phyloP scores from a whole-genome alignment of 2,329 filamentous ascomycete genomes.

The Teratosphaeria viscida region DNA sequence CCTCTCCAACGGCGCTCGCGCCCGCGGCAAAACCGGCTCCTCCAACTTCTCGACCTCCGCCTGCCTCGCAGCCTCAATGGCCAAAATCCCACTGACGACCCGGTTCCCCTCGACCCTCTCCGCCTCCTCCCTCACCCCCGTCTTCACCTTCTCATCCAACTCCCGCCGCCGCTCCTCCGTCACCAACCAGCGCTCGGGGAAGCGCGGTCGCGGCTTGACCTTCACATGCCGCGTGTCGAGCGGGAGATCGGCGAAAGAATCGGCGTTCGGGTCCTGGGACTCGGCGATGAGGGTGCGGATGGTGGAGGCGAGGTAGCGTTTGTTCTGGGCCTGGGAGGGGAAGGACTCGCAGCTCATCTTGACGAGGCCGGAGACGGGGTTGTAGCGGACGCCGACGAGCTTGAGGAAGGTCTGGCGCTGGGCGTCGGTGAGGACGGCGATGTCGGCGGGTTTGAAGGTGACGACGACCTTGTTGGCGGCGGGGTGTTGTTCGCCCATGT shows the following conservation, averaged over 20 bases:
- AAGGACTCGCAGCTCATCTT: constrained; percentile 82
- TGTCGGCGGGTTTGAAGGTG: constrained; percentile 68
- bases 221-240: constrained; percentile 80
- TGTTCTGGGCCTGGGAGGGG: constrained; percentile 87
- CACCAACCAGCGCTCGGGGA: constrained; percentile 76
- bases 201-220: constrained; percentile 54
- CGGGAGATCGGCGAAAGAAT: constrained; percentile 81
- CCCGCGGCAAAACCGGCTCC: constrained; percentile 23
- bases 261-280: constrained; percentile 58
- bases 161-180: constrained; percentile 56
- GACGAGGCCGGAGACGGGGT: constrained; percentile 68
- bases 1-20: constrained; percentile 15
- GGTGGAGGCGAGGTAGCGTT: constrained; percentile 78
- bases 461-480: constrained; percentile 90
- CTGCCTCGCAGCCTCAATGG: constrained; percentile 19
- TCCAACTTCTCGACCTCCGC: constrained; percentile 14
- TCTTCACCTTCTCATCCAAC: constrained; percentile 51
- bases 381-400: constrained; percentile 74
- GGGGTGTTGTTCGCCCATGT: constrained; percentile 88
- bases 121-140: constrained; percentile 45
- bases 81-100: constrained; percentile 17
- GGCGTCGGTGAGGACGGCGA: constrained; percentile 51
- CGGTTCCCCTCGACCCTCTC: constrained; percentile 42
- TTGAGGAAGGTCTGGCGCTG: constrained; percentile 79
- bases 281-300: constrained; percentile 62